Base-by-base conservation (phyloP, 2,329 filamentous ascomycete species). In the Neonectria hederae region DNA sequence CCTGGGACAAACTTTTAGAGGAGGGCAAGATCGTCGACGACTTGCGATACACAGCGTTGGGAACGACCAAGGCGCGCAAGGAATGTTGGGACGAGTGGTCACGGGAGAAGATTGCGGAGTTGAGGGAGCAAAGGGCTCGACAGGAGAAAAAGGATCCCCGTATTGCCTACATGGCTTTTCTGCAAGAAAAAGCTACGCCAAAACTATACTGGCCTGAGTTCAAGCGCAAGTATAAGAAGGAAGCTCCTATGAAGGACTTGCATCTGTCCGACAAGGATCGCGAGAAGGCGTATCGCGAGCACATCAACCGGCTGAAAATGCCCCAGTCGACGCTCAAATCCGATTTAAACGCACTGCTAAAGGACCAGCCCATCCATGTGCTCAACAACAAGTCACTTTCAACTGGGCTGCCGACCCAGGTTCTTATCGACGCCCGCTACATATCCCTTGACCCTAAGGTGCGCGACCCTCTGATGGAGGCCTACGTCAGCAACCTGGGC, bases 161-260 rank as follows among this genome's bases (percentile, higher is more conserved):
- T 51, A 91, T 97, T 68, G 89, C 90, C 1, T 99, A 97, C 77
- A 81, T 98, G 65, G 86, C 87, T 0, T 91, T 99, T 67, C 83
- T 99, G 30, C 89, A 95, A 67, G 87, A 90, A 53, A 87, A 93
- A 70, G 95, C 94, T 0, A 96, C 90, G 0, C 91, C 93, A 0
- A 98, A 97, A 80, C 85, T 99, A 1, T 99, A 97, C 83, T 99
- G 96, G 96, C 91, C 93, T 0, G 96, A 99, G 76, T 99, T 99
- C 80, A 93, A 92, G 73, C 86, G 96, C 35, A 99, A 97, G 76
- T 96, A 89, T 79, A 91, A 91, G 69, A 94, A 91, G 69, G 94
- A 97, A 68, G 79, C 87, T 0, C 86, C 90, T 56, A 94, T 99
- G 91, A 91, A 90, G 65, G 91, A 95, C 63, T 82, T 87, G 30